A percentile compares a stretch with the other conserved stretches of the same genome.
These are phyloP conservation scores for Ceratobasidium sp. DNA, from an alignment of 1,284 basidiomycete genomes.

Conservation along the genomic window DNA sequence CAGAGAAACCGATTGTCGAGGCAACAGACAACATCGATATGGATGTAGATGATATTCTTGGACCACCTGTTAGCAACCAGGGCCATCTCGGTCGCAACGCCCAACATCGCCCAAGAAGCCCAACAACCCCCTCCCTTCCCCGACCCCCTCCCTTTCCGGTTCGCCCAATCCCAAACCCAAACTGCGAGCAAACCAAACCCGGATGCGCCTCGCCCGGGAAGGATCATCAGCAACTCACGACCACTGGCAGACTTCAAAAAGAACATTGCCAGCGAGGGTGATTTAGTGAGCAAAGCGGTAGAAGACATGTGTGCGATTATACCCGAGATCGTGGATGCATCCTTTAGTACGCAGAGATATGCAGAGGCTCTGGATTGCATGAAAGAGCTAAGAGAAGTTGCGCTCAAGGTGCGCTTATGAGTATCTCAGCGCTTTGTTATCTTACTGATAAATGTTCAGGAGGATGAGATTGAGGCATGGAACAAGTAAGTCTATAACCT, in stretches of 20 bases:
- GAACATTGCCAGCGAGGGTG: constrained; percentile 66
- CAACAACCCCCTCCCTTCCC: background rate
- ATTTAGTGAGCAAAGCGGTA: constrained; percentile 82
- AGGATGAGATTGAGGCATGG: constrained; percentile 81
- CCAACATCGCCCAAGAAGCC: constrained; percentile 13
- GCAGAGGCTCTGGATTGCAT: constrained; percentile 78
- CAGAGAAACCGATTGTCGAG: constrained; percentile 59
- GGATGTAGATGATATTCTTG: constrained; percentile 59
- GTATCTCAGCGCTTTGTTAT: background rate
- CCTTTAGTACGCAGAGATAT: constrained; percentile 70
- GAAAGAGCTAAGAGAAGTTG: constrained; percentile 67
- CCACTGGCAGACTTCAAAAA: constrained; percentile 79
- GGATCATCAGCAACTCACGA: constrained; percentile 67
- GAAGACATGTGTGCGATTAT: constrained; percentile 77
- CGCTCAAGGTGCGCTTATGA: constrained; percentile 62
- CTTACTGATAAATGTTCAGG: constrained; percentile 52
- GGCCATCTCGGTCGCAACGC: background rate
- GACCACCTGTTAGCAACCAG: constrained; percentile 28
- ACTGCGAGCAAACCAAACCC: constrained; percentile 21
- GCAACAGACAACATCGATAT: constrained; percentile 67
- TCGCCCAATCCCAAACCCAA: constrained; percentile 16
- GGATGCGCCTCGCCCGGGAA: constrained; percentile 42
- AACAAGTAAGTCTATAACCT: constrained; percentile 61
- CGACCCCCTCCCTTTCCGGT: constrained; percentile 4
- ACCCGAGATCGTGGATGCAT: constrained; percentile 69